Base-by-base conservation (phyloP, 768 basidiomycete species). In the Xerocomellus amylosporus region DNA sequence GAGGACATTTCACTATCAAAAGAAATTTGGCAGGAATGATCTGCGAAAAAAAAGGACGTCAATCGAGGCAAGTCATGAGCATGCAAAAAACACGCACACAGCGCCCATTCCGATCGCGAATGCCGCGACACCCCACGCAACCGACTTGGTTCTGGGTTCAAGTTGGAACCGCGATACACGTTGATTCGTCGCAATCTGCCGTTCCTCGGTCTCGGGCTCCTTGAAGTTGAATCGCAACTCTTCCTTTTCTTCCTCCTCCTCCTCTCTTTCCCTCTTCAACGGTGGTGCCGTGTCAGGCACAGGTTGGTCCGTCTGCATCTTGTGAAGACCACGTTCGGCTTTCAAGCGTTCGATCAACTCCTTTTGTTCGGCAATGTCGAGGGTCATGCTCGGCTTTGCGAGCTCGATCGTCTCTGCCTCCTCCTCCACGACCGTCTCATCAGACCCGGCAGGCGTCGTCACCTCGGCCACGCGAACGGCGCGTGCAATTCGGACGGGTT, bases 61-160 rank as follows among this genome's bases (percentile, higher is more conserved):
- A 65, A 30, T 43, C 20, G 1, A 53, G 1, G 22, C 1, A 14
- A 8, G 19, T 8, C 33, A 14, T 5, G 14, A 41, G 7, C 20
- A 43, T 5, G 26, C 8, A 26, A 17, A 55, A 43, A n/a, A 31
- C 4, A 84, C 87, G 74, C 64, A 93, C 90, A 88, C 80, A 57
- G 90, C 91, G 46, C 88, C 82, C 69, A 89, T 74, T 28, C 91
- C 91, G 46, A 92, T 75, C 36, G 88, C 90, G 71, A 96, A 95
- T 19, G 88, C 87, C 36, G 88, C 78, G 19, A 88, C 76, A 36
- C 92, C 92, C 91, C 91, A 94, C 3, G 87, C 89, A 50, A 87
- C 76, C 34, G 85, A 84, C 71, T 87, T 89, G 61, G 82, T 80
- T 64, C 83, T 80, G 12, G 91, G 85, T 59, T 85, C 79, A 58